Evolutionary conservation across 202 grass and related monocot species (phyloP).

Genomic region (Dendrocalamus latiflorus): DNA sequence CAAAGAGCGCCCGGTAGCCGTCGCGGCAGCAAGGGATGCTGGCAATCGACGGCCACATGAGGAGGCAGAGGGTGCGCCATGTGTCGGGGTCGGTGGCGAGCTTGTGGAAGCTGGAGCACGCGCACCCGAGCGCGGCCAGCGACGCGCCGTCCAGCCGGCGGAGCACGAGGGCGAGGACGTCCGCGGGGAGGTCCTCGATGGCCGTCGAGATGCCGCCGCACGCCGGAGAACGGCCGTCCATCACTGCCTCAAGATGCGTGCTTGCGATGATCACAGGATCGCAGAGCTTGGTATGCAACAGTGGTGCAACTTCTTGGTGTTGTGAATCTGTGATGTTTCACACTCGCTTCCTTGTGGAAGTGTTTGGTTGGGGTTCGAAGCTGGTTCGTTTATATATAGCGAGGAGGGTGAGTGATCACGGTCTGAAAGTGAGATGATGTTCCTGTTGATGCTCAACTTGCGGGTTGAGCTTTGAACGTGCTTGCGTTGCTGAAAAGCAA

Average conservation of each 20-base stretch:
- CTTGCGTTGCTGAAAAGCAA: constrained; percentile 12
- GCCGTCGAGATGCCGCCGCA: neutral
- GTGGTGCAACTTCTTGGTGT: neutral
- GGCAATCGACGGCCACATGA: constrained; percentile 55
- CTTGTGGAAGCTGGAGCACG: constrained; percentile 35
- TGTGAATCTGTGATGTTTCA: too few species aligned
- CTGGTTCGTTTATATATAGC: neutral
- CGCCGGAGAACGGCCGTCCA: neutral
- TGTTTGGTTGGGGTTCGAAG: neutral
- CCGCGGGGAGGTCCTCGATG: constrained; percentile 62
- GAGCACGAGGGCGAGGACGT: constrained; percentile 51
- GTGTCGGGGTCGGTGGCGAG: constrained; percentile 43
- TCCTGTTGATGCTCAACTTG: neutral
- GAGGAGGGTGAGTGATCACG: neutral
- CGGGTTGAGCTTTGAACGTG: too few species aligned
- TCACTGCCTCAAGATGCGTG: neutral
- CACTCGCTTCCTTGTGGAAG: neutral
- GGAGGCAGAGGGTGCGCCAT: constrained; percentile 54
- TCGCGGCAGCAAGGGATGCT: neutral
- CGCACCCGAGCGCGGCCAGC: constrained; percentile 53
- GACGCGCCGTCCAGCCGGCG: constrained; percentile 59
- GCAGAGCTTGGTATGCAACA: neutral
- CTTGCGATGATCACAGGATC: neutral
- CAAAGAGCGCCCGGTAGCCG: constrained; percentile 53
- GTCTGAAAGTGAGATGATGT: constrained; percentile 1